phyloP scores from a whole-genome alignment of 2,329 filamentous ascomycete species.

The Fusarium pininemorale region DNA sequence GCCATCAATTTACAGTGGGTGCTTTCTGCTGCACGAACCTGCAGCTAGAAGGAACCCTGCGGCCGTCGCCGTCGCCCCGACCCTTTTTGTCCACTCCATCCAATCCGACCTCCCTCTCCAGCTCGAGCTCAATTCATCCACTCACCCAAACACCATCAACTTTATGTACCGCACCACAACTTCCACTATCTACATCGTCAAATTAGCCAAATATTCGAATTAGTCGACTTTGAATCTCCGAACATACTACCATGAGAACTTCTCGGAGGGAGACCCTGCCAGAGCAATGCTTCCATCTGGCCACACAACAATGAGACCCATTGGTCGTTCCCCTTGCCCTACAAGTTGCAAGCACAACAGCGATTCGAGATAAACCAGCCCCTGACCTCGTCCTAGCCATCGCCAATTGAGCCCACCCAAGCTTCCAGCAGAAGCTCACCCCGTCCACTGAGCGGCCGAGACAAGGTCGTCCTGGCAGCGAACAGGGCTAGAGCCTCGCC shows the following conservation, averaged over 20 bases:
- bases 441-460: constrained; percentile 26
- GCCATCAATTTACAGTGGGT: constrained; percentile 32
- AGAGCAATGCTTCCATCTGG: background rate
- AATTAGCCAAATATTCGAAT: background rate
- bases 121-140: constrained; percentile 20
- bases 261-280: background rate
- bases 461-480: constrained; percentile 32
- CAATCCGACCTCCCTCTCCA: constrained; percentile 2
- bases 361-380: constrained; percentile 28
- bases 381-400: constrained; percentile 32
- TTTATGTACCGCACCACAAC: constrained; percentile 15
- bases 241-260: background rate
- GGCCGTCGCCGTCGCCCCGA: constrained; percentile 32
- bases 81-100: constrained; percentile 32
- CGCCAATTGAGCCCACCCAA: constrained; percentile 26
- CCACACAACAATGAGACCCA: background rate
- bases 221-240: background rate
- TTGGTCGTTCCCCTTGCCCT: background rate
- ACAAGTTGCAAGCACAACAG: constrained; percentile 14
- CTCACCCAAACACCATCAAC: constrained; percentile 24
- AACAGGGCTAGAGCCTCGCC: constrained; percentile 36
- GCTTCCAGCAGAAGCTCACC: constrained; percentile 32
- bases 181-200: constrained; percentile 25
- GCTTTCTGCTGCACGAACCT: constrained; percentile 22
- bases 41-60: constrained; percentile 32